Evolutionary conservation across 2,329 filamentous ascomycete genomes (phyloP), one percentile per base, ranked within the genome.

Genomic region (Aureobasidium sp.): DNA sequence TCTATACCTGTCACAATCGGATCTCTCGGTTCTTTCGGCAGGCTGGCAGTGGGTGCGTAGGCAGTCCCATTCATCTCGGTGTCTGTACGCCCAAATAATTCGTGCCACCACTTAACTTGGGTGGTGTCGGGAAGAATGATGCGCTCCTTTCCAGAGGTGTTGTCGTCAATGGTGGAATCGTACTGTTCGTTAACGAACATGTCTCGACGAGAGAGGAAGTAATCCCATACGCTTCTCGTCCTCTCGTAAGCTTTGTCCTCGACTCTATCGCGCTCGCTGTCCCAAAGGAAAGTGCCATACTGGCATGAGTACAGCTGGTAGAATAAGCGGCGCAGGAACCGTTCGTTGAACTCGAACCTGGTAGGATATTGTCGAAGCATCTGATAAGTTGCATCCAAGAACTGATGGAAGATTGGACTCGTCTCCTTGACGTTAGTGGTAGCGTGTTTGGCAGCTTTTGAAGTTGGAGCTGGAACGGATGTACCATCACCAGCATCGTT

Each of bases 291-390:
- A 0, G 93, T 97, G 49, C 94, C 94, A 66, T 97, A 99, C 72
- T 99, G 94, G 67, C 92, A 96, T 0, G 93, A 93, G 71, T 97
- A 93, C 1, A 96, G 82, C 72, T 99, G 94, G 71, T 97, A 99
- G 1, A 97, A 80, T 3, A 99, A 79, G 22, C 94, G 85, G 29
- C 91, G 84, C 7, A 99, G 78, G 73, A 99, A 97, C 5, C 93
- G 86, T 72, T 97, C 94, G 67, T 96, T 97, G 75, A 91, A 99
- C 73, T 99, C 93, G 71, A 99, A 99, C 0, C 92, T 87, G 7
- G 85, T 89, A 0, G 91, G 91, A 68, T 93, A 81, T 72, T 97
- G 94, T 64, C 89, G 82, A 27, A 96, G 77, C 31, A 99, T 80
- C 73, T 99, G 94, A 71, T 94, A 97, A 1, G 90, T 91, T 40